Evolutionary conservation across 768 basidiomycete species (phyloP).

Genomic region (Clitopilus hobsonii): DNA sequence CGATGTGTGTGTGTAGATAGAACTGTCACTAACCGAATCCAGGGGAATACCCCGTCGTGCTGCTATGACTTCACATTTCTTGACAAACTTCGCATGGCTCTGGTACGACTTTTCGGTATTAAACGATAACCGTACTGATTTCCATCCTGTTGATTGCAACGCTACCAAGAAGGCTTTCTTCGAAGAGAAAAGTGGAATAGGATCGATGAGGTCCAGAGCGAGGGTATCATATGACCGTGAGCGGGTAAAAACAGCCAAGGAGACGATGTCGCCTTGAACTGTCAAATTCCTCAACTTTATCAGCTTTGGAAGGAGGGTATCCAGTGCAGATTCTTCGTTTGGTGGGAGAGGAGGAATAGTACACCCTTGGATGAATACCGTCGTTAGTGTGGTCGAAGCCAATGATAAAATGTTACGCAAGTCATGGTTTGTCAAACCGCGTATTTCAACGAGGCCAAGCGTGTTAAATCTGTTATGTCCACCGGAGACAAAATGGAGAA

Average conservation of each 20-base stretch:
- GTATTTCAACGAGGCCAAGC: not conserved
- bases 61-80: not conserved
- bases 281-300: not conserved
- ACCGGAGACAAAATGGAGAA: not conserved
- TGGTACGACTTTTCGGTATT: not conserved
- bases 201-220: not conserved
- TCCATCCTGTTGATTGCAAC: not conserved
- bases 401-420: not conserved
- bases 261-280: not conserved
- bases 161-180: not conserved
- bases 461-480: not conserved
- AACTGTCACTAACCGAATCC: not conserved
- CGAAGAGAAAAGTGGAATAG: not conserved
- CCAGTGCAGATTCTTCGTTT: not conserved
- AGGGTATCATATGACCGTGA: not conserved
- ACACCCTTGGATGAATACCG: not conserved
- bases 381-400: not conserved
- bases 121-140: not conserved
- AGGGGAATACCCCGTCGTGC: not conserved
- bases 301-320: not conserved
- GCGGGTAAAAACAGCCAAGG: not conserved
- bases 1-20: too few relatives aligned
- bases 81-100: not conserved
- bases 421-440: not conserved
- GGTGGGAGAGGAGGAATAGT: not conserved